A percentile compares a stretch with the other conserved stretches of the same genome.
Evolutionary conservation across 2,329 filamentous ascomycete species (phyloP).

Genomic region (Acrocalymma vagum): DNA sequence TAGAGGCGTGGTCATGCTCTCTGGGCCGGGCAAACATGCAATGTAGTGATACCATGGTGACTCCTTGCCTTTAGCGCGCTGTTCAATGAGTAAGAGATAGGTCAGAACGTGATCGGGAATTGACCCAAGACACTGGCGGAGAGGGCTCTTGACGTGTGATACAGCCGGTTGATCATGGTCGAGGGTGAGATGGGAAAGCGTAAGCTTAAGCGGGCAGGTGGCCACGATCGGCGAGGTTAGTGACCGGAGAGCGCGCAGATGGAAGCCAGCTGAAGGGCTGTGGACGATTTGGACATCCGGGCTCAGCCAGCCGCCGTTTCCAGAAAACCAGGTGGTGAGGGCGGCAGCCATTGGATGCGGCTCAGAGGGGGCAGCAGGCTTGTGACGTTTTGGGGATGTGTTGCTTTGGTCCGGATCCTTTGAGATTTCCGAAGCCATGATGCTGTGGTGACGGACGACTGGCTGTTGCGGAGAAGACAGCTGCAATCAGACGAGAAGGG

Average conservation of each 20-base stretch:
- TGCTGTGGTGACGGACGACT: too few relatives aligned
- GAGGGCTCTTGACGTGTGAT: constrained; percentile 30
- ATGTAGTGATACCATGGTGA: constrained; percentile 49
- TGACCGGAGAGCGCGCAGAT: constrained; percentile 34
- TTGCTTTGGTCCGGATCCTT: constrained; percentile 3
- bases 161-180: constrained; percentile 35
- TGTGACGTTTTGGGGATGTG: constrained; percentile 9
- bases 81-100: constrained; percentile 47
- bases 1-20: constrained; percentile 46
- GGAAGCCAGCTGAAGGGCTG: constrained; percentile 36
- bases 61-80: constrained; percentile 29
- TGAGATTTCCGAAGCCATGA: constrained; percentile 17
- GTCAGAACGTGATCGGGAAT: constrained; percentile 44
- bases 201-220: constrained; percentile 41
- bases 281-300: constrained; percentile 38
- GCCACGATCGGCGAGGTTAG: constrained; percentile 31
- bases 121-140: constrained; percentile 30
- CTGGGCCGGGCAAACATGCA: constrained; percentile 37
- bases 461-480: too few relatives aligned
- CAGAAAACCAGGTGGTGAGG: constrained; percentile 40
- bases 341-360: constrained; percentile 23
- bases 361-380: constrained; percentile 7
- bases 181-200: constrained; percentile 47
- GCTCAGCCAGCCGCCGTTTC: constrained; percentile 40
- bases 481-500: too few relatives aligned